Conservation (phyloP, 1,284 basidiomycete genomes). For the Trichosporon sp. region DNA sequence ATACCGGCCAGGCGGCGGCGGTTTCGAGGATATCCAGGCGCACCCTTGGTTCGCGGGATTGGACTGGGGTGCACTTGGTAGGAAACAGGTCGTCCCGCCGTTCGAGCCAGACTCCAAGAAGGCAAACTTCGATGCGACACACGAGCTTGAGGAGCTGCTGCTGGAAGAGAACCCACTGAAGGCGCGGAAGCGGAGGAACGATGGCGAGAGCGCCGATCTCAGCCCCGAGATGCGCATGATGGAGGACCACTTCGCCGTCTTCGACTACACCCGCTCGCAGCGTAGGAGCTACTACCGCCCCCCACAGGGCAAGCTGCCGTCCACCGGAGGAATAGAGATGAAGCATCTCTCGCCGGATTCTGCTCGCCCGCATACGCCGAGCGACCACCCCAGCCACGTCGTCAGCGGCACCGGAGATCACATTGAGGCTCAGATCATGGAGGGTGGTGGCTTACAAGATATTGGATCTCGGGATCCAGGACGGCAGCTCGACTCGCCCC, state of each 20-base stretch:
- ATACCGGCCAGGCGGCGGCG: conserved; percentile 70
- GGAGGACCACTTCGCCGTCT: conserved; percentile 72
- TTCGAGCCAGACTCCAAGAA: conserved; percentile 97
- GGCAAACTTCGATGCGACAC: conserved; percentile 98
- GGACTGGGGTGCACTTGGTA: conserved; percentile 79
- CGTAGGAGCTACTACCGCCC: conserved; percentile 45
- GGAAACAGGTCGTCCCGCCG: conserved; percentile 72
- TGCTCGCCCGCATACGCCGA: conserved; percentile 9
- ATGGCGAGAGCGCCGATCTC: conserved; percentile 75
- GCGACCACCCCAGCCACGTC: conserved; percentile 14
- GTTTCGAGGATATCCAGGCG: conserved; percentile 66
- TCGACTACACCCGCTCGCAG: conserved; percentile 44
- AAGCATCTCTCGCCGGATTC: neutral
- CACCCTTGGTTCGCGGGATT: conserved; percentile 83
- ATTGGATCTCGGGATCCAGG: conserved; percentile 26
- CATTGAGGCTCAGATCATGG: conserved; percentile 46
- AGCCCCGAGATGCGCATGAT: conserved; percentile 90
- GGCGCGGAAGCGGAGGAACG: conserved; percentile 83
- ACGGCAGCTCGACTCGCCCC: conserved; percentile 12
- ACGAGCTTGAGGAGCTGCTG: conserved; percentile 91
- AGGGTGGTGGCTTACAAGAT: conserved; percentile 47
- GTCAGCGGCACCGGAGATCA: conserved; percentile 42
- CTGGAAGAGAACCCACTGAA: conserved; percentile 96
- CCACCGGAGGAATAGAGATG: conserved; percentile 14
- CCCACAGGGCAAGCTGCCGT: conserved; percentile 25